A percentile compares a stretch with the other conserved stretches of the same genome.
Conservation (phyloP, 2,329 filamentous ascomycete genomes). For the Ambrosiella beaveri region DNA sequence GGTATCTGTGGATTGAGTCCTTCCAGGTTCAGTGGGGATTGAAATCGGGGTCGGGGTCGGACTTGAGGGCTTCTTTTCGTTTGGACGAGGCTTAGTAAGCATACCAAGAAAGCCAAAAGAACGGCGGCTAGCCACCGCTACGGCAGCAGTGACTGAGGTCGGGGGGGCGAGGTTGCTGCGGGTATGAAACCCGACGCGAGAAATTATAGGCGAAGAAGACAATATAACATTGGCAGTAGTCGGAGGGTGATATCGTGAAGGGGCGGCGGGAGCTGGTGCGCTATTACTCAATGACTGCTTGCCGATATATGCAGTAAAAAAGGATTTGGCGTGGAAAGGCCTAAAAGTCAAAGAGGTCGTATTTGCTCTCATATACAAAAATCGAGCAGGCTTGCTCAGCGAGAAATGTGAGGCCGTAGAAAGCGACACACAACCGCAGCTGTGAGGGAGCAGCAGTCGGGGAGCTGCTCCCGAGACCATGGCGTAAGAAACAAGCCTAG, state of each 20-base stretch:
- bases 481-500: slow-evolving; percentile 17
- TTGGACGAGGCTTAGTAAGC: background rate
- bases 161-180: background rate
- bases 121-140: background rate
- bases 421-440: slow-evolving; percentile 4
- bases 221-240: background rate
- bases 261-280: background rate
- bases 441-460: slow-evolving; percentile 28
- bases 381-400: background rate
- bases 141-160: background rate
- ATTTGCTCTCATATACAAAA: background rate
- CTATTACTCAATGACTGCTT: background rate
- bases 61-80: background rate
- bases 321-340: background rate
- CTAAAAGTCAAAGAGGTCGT: background rate
- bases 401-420: background rate
- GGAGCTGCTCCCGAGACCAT: slow-evolving; percentile 35
- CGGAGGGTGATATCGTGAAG: background rate
- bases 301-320: background rate
- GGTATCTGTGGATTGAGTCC: slow-evolving; percentile 4
- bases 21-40: slow-evolving; percentile 1
- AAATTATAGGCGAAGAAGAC: background rate
- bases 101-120: slow-evolving; percentile 5
- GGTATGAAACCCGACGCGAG: background rate
- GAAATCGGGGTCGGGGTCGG: slow-evolving; percentile 1